Evolutionary conservation across 1,139 yeast genomes (phyloP).

Genomic region (Debaryomyces sp.): DNA sequence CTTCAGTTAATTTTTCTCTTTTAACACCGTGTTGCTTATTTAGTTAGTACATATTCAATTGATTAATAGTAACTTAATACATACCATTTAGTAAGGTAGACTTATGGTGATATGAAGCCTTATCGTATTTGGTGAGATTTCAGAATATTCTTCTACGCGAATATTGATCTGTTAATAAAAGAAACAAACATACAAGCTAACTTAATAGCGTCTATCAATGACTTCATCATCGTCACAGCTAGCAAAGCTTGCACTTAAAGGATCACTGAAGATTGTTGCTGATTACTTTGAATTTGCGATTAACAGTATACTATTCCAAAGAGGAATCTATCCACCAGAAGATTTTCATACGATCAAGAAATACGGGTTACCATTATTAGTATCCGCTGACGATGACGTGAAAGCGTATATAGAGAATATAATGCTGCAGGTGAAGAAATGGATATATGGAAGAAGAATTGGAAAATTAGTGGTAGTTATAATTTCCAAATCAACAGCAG

Average conservation of each 20-base stretch:
- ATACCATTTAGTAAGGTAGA: constrained; percentile 3
- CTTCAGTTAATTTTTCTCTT: constrained; percentile 58
- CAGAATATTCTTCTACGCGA: not conserved
- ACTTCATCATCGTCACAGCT: constrained; percentile 15
- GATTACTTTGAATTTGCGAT: constrained; percentile 86
- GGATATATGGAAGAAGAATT: constrained; percentile 78
- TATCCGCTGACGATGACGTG: constrained; percentile 77
- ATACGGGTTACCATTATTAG: constrained; percentile 76
- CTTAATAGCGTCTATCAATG: not conserved
- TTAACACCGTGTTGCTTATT: constrained; percentile 69
- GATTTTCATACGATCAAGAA: constrained; percentile 81
- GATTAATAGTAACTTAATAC: not conserved
- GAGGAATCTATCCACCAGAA: constrained; percentile 90
- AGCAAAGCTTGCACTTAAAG: constrained; percentile 67
- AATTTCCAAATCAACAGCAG: constrained; percentile 65
- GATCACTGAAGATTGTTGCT: constrained; percentile 75
- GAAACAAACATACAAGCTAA: not conserved
- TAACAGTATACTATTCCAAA: constrained; percentile 79
- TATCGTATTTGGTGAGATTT: not conserved
- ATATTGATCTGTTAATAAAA: not conserved
- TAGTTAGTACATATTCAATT: not conserved
- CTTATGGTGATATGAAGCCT: not conserved
- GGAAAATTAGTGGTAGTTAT: constrained; percentile 73
- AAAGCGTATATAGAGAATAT: constrained; percentile 68
- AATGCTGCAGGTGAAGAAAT: constrained; percentile 74